Percentiles rank a stretch among this genome's conserved stretches.
Evolutionary conservation across 306 rosid genomes (phyloP).

Genomic region (Nissolia schottii): DNA sequence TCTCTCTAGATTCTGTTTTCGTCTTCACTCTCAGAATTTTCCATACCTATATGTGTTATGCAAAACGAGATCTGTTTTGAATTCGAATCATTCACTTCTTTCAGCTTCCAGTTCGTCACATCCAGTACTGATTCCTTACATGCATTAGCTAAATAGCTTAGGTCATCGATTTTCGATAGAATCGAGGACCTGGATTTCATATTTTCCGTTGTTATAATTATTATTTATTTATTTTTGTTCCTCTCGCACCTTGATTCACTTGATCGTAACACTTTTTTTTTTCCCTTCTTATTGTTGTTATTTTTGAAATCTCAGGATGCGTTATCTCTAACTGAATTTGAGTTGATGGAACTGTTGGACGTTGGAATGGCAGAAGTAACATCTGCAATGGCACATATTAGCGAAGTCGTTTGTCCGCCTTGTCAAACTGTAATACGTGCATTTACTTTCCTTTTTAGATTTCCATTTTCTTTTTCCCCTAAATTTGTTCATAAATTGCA

Average conservation of each 20-base stretch:
- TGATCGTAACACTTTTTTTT: not conserved
- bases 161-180: not conserved
- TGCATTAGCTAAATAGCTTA: not conserved
- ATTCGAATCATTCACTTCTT: not conserved
- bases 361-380: slow-evolving; percentile 67
- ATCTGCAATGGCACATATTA: slow-evolving; percentile 64
- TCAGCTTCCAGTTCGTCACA: not conserved
- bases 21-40: not conserved
- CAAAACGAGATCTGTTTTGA: not conserved
- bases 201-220: not conserved
- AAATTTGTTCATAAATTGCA: slow-evolving; percentile 12
- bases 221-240: not conserved
- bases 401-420: slow-evolving; percentile 82
- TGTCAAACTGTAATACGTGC: slow-evolving; percentile 58
- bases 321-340: slow-evolving; percentile 70
- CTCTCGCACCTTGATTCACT: not conserved
- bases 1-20: not conserved
- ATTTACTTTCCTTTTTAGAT: not conserved
- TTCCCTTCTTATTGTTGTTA: not conserved
- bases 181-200: not conserved
- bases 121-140: not conserved
- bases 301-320: slow-evolving; percentile 57
- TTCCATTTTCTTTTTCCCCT: not conserved
- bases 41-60: not conserved
- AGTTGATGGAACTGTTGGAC: slow-evolving; percentile 80